Evolutionary conservation across 2,329 filamentous ascomycete genomes (phyloP).

Genomic region (Thelonectria olida): DNA sequence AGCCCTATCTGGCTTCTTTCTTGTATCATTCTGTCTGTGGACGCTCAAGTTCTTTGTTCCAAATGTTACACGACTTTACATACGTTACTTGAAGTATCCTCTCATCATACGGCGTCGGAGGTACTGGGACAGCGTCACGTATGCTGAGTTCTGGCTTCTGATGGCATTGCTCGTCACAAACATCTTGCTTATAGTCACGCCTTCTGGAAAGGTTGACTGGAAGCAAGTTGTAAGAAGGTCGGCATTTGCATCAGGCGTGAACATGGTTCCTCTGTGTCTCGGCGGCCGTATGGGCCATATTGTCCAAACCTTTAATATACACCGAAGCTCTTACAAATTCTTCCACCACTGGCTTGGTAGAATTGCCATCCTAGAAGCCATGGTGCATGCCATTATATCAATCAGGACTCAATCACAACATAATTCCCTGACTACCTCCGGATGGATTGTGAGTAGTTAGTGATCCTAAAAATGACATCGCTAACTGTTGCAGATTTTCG

Average conservation of each 20-base stretch:
- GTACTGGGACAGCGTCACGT: slow-evolving; percentile 17
- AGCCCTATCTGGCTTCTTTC: neutral
- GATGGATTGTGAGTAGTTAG: neutral
- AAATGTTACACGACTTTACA: neutral
- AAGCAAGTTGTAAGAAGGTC: slow-evolving; percentile 1
- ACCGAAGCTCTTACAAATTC: slow-evolving; percentile 15
- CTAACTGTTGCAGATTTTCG: neutral
- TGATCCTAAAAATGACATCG: neutral
- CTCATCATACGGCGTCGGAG: slow-evolving; percentile 1
- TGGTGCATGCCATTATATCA: slow-evolving; percentile 1
- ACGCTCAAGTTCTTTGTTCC: neutral
- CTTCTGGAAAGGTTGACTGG: slow-evolving; percentile 7
- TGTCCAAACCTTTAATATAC: slow-evolving; percentile 12
- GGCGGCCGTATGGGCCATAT: neutral
- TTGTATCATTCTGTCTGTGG: neutral
- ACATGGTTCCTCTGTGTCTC: slow-evolving; percentile 11
- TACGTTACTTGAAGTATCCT: slow-evolving; percentile 10
- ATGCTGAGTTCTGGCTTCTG: slow-evolving; percentile 3
- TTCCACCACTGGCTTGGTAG: slow-evolving; percentile 18
- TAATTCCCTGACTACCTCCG: neutral
- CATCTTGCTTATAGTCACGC: slow-evolving; percentile 5
- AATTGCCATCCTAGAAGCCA: slow-evolving; percentile 8
- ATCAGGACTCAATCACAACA: neutral
- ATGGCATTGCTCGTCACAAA: slow-evolving; percentile 1
- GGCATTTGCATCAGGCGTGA: slow-evolving; percentile 1